A percentile compares a stretch with the other conserved stretches of the same genome.
phyloP scores from a whole-genome alignment of 306 rosid genomes.

The Castanea mollissima region DNA sequence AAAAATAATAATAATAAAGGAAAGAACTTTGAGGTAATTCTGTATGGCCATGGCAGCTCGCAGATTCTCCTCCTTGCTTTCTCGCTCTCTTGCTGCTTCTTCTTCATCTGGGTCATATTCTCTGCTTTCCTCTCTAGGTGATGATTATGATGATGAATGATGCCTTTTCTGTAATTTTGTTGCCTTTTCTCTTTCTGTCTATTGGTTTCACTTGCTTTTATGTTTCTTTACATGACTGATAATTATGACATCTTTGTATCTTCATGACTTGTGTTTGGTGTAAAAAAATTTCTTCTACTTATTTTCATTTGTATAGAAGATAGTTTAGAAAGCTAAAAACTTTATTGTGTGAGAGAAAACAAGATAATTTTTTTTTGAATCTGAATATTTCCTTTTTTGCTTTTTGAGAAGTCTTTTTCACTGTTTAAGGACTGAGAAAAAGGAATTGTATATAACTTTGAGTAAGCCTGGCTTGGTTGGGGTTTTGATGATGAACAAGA shows the following conservation, averaged over 20 bases:
- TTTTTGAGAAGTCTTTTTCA: background rate
- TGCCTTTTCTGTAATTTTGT: background rate
- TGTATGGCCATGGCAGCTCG: slow-evolving; percentile 69
- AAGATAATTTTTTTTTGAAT: background rate
- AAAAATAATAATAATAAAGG: background rate
- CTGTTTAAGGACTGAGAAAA: background rate
- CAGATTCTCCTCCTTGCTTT: slow-evolving; percentile 48
- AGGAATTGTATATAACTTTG: background rate
- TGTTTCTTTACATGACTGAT: background rate
- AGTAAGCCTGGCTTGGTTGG: background rate
- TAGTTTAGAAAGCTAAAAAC: background rate
- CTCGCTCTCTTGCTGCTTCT: slow-evolving; percentile 49
- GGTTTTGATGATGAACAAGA: background rate
- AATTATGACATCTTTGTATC: background rate
- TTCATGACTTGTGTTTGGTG: background rate
- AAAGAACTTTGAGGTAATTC: background rate
- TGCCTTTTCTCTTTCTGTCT: background rate
- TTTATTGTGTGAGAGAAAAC: background rate
- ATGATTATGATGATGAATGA: background rate
- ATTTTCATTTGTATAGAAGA: background rate
- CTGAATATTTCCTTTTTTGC: background rate
- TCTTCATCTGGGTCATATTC: slow-evolving; percentile 44
- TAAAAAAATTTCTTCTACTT: background rate
- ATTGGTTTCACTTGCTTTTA: background rate
- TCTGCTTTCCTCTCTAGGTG: slow-evolving; percentile 60